Conservation (phyloP, 805 yeast species). For the Ogataea ganodermae region DNA sequence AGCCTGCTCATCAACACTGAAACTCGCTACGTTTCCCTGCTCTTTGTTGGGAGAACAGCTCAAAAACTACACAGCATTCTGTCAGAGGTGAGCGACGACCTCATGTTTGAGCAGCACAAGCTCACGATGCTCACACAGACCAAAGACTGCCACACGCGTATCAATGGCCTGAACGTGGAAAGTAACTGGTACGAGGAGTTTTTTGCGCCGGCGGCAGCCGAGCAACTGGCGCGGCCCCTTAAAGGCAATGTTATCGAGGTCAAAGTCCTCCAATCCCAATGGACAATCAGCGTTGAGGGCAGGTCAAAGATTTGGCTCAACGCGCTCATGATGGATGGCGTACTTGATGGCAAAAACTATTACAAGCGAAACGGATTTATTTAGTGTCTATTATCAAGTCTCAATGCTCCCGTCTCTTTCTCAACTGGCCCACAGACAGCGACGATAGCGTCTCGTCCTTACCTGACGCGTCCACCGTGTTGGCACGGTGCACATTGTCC, state of each 20-base stretch:
- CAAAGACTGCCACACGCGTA: conserved; percentile 19
- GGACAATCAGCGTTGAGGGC: conserved; percentile 37
- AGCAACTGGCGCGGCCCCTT: not conserved
- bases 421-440: conserved; percentile 51
- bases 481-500: conserved; percentile 36
- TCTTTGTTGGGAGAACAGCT: conserved; percentile 29
- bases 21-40: conserved; percentile 31
- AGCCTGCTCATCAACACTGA: conserved; percentile 35
- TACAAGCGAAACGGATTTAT: conserved; percentile 28
- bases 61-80: conserved; percentile 25
- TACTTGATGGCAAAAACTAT: conserved; percentile 29
- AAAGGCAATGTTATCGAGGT: conserved; percentile 47
- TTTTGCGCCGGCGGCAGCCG: not conserved
- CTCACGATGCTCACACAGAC: conserved; percentile 27
- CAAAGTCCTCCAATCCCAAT: conserved; percentile 43
- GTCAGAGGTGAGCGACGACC: conserved; percentile 25
- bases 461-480: conserved; percentile 37
- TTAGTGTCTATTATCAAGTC: conserved; percentile 9
- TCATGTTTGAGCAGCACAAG: conserved; percentile 29
- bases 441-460: conserved; percentile 50
- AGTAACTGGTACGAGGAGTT: conserved; percentile 31
- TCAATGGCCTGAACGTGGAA: conserved; percentile 34
- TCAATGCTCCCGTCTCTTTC: conserved; percentile 68
- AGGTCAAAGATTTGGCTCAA: conserved; percentile 28
- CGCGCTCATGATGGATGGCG: conserved; percentile 31